These are phyloP conservation scores for Colletotrichum sojae DNA, from an alignment of 2,329 filamentous ascomycete species.

Conservation along the genomic window DNA sequence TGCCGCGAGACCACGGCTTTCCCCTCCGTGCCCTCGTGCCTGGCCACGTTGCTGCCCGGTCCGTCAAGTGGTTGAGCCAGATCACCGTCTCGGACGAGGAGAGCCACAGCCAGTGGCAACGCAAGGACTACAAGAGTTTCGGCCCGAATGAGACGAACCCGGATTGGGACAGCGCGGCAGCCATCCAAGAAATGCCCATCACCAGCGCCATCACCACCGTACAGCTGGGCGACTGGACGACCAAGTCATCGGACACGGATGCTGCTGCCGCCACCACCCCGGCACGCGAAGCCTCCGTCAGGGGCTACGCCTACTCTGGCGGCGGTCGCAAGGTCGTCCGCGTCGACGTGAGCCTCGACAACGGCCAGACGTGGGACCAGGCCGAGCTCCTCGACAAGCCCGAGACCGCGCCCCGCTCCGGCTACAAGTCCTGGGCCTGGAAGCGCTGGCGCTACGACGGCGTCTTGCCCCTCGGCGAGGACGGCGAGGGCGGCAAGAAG, in stretches of 20 bases:
- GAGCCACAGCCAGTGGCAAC: conserved; percentile 75
- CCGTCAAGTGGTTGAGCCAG: conserved; percentile 78
- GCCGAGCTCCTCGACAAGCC: conserved; percentile 70
- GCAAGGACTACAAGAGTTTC: conserved; percentile 78
- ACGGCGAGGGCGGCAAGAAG: conserved; percentile 45
- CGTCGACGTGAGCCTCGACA: conserved; percentile 77
- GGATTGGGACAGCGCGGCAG: conserved; percentile 73
- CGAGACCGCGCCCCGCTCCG: conserved; percentile 46
- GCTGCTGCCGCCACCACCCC: neutral
- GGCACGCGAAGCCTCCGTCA: conserved; percentile 55
- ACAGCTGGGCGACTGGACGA: conserved; percentile 56
- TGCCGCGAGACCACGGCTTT: conserved; percentile 77
- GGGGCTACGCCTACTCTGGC: conserved; percentile 78
- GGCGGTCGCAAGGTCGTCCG: conserved; percentile 76
- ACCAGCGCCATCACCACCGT: conserved; percentile 75
- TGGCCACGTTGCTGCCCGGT: conserved; percentile 76
- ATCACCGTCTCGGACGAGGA: conserved; percentile 77
- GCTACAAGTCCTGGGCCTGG: conserved; percentile 73
- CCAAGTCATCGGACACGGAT: neutral
- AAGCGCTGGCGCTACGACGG: conserved; percentile 72
- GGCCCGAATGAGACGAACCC: conserved; percentile 73
- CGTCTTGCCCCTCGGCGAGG: conserved; percentile 54
- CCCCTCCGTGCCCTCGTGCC: conserved; percentile 75
- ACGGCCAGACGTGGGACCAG: conserved; percentile 75
- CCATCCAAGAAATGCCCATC: conserved; percentile 78